Conservation (phyloP, 2,329 filamentous ascomycete genomes). For the Colletotrichum sp. region DNA sequence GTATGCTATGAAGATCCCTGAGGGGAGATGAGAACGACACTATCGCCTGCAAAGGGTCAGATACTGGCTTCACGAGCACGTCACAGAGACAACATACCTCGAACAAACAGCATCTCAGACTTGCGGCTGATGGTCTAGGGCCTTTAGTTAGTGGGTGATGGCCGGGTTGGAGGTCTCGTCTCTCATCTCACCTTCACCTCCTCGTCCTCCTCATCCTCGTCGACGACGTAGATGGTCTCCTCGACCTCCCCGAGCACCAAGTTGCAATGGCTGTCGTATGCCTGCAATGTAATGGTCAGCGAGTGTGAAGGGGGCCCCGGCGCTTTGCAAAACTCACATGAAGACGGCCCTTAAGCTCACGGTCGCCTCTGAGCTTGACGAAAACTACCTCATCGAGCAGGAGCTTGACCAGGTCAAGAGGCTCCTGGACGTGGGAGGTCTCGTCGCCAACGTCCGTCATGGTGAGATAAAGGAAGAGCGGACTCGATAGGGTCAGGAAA, state of each 20-base stretch:
- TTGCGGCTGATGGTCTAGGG: slow-evolving; percentile 89
- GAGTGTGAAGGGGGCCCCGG: neutral
- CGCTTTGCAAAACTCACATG: slow-evolving; percentile 69
- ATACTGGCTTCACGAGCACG: neutral
- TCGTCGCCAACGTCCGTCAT: slow-evolving; percentile 89
- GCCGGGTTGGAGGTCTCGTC: neutral
- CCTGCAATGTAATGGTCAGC: slow-evolving; percentile 55
- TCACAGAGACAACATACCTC: slow-evolving; percentile 66
- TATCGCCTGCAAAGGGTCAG: slow-evolving; percentile 62
- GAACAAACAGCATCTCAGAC: slow-evolving; percentile 97
- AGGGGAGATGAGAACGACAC: slow-evolving; percentile 75
- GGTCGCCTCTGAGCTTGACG: slow-evolving; percentile 94
- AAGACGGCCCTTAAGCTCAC: slow-evolving; percentile 92
- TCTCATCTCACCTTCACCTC: slow-evolving; percentile 67
- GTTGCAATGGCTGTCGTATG: slow-evolving; percentile 99
- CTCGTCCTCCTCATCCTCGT: slow-evolving; percentile 84
- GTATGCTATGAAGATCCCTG: slow-evolving; percentile 48
- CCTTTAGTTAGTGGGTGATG: neutral
- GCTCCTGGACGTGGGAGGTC: slow-evolving; percentile 79
- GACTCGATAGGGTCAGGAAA: neutral
- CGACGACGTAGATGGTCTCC: slow-evolving; percentile 93
- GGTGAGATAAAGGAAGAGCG: slow-evolving; percentile 23
- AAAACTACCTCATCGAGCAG: slow-evolving; percentile 96
- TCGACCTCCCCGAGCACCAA: slow-evolving; percentile 94
- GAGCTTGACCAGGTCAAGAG: slow-evolving; percentile 92